phyloP scores from a whole-genome alignment of 441 rosid genomes.

The Lagerstroemia fauriei region DNA sequence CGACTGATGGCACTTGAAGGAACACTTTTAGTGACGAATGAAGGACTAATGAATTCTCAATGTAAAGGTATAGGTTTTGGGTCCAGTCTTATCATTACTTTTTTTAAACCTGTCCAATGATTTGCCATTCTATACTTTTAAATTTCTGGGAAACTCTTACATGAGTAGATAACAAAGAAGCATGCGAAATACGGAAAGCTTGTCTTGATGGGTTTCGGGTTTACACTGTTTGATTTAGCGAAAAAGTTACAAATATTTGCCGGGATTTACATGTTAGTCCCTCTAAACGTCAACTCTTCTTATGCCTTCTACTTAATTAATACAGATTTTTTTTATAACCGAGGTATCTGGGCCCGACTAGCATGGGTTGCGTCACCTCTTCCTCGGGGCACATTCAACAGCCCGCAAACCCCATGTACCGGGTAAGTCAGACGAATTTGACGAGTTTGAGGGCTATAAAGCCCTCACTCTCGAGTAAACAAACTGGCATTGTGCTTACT shows the following conservation, averaged over 20 bases:
- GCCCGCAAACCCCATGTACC: too few relatives aligned
- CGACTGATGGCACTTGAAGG: constrained; percentile 70
- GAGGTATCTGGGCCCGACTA: too few relatives aligned
- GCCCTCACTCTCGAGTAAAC: too few relatives aligned
- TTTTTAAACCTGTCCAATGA: background rate
- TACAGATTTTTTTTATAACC: too few relatives aligned
- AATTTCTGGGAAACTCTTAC: constrained; percentile 13
- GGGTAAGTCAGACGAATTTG: too few relatives aligned
- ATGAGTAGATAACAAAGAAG: constrained; percentile 67
- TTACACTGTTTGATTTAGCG: constrained; percentile 74
- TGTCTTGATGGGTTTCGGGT: constrained; percentile 87
- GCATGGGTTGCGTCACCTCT: too few relatives aligned
- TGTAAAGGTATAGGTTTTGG: constrained; percentile 48
- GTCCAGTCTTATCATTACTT: background rate
- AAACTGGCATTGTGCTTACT: too few relatives aligned
- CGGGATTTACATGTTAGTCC: constrained; percentile 68
- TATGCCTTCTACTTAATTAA: background rate
- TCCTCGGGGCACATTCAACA: too few relatives aligned
- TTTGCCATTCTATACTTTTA: too few relatives aligned
- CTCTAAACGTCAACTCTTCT: constrained; percentile 10
- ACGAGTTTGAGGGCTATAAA: too few relatives aligned
- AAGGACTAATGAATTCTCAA: constrained; percentile 70
- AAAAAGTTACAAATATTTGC: constrained; percentile 65
- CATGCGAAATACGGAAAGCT: constrained; percentile 76
- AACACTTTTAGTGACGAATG: constrained; percentile 62